Evolutionary conservation across 1,139 yeast species (phyloP).

Genomic region (Pichia norvegensis): DNA sequence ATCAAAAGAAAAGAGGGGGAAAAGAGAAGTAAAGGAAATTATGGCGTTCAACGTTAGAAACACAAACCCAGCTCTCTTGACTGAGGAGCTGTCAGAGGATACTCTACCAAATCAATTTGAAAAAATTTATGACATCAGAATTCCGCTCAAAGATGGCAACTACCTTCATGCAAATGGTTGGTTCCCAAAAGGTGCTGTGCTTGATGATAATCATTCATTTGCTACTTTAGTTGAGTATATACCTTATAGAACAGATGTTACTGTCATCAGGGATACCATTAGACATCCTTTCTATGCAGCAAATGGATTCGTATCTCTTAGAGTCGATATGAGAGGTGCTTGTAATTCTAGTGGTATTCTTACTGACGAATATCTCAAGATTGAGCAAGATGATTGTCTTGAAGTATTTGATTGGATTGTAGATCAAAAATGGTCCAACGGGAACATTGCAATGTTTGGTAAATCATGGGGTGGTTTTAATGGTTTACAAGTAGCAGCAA

Average conservation of each 20-base stretch:
- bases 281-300: conserved; percentile 40
- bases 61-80: conserved; percentile 16
- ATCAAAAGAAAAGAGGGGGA: too few species aligned
- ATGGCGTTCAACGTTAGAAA: conserved; percentile 28
- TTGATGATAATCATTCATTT: conserved; percentile 19
- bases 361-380: conserved; percentile 33
- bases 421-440: conserved; percentile 35
- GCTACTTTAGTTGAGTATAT: conserved; percentile 36
- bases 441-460: conserved; percentile 38
- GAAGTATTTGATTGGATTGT: conserved; percentile 36
- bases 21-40: too few species aligned
- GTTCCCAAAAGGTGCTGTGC: conserved; percentile 31
- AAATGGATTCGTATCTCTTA: conserved; percentile 34
- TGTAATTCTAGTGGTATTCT: conserved; percentile 35
- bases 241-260: conserved; percentile 39
- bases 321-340: conserved; percentile 39
- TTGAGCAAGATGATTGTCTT: conserved; percentile 36
- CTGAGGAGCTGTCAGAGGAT: conserved; percentile 21
- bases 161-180: conserved; percentile 34
- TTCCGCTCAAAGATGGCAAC: conserved; percentile 33
- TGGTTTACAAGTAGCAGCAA: conserved; percentile 36
- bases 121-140: conserved; percentile 30
- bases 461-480: conserved; percentile 43
- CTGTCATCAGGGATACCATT: conserved; percentile 35
- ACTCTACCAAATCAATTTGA: conserved; percentile 27